Evolutionary conservation across 495 filamentous ascomycete genomes (phyloP), one percentile per base, ranked within the genome.

Genomic region (Terfezia claveryi): DNA sequence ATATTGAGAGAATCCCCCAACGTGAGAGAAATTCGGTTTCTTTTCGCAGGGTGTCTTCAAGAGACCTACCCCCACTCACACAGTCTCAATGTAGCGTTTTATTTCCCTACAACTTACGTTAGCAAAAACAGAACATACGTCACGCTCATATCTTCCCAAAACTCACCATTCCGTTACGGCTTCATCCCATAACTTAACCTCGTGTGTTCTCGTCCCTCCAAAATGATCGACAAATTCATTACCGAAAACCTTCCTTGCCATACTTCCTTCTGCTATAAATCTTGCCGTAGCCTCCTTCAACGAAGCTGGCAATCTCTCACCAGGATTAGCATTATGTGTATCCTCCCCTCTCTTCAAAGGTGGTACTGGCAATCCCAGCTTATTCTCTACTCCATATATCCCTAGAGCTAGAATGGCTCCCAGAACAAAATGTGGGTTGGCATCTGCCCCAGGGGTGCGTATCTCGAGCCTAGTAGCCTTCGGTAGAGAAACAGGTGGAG

Each of bases 211-310:
- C 23, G 91, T 94, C 8, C 91, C 91, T 4, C 81, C 84, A 72
- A 78, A 98, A 65, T 98, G 92, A 4, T 95, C 87, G 8, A 98
- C 88, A 68, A 98, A 98, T 10, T 82, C 83, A 67, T 96, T 80
- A 0, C 92, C 92, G 67, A 98, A 85, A 0, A 89, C 84, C 66
- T 95, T 83, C 52, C 91, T 73, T 41, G 91, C 91, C 12, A 94
- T 73, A 66, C 88, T 94, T 11, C 76, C 83, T 52, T 75, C 72
- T 27, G 76, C 70, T 68, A 72, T 79, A 63, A 98, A 93, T 49
- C 74, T 72, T 46, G 76, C 76, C 0, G 79, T 87, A 0, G 87
- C 91, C 63, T 94, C 87, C 57, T 79, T 80, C 54, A 98, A 59
- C 12, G 71, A 81, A 69, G 82, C 94, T 27, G 91, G 86, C 49